Evolutionary conservation across 1,284 basidiomycete genomes (phyloP).

Genomic region (Rhizopogon parksii): DNA sequence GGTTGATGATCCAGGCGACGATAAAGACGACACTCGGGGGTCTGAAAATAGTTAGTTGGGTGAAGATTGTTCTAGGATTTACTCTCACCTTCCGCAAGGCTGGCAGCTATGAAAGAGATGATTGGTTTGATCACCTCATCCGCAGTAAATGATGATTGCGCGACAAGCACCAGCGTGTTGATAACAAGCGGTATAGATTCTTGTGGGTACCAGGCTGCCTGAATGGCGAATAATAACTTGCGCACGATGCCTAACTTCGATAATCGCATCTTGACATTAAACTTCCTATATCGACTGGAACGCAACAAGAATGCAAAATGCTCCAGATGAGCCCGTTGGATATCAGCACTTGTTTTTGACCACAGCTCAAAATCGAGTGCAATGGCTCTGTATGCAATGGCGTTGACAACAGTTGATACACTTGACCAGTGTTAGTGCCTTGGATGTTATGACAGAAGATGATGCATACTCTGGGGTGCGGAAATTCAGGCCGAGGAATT

Average conservation of each 20-base stretch:
- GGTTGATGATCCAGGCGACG: slow-evolving; percentile 50
- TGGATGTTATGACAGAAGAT: not conserved
- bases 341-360: slow-evolving; percentile 61
- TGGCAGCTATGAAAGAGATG: slow-evolving; percentile 79
- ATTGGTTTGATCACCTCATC: slow-evolving; percentile 78
- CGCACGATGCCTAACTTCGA: slow-evolving; percentile 68
- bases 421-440: slow-evolving; percentile 33
- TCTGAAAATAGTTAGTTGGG: slow-evolving; percentile 9
- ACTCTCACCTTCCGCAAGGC: slow-evolving; percentile 63
- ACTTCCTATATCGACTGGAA: slow-evolving; percentile 64
- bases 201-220: slow-evolving; percentile 65
- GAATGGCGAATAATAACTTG: slow-evolving; percentile 75
- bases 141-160: slow-evolving; percentile 57
- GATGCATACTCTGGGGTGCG: slow-evolving; percentile 65
- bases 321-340: slow-evolving; percentile 72
- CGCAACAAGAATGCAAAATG: slow-evolving; percentile 74
- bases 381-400: slow-evolving; percentile 75
- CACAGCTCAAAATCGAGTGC: slow-evolving; percentile 90
- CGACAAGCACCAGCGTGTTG: slow-evolving; percentile 50
- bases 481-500: slow-evolving; percentile 80
- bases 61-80: not conserved
- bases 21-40: not conserved
- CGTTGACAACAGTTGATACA: slow-evolving; percentile 75
- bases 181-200: slow-evolving; percentile 52
- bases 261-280: slow-evolving; percentile 67